These are phyloP conservation scores for Neurospora crassa DNA, from an alignment of 2,329 filamentous ascomycete species.

Conservation along the genomic window DNA sequence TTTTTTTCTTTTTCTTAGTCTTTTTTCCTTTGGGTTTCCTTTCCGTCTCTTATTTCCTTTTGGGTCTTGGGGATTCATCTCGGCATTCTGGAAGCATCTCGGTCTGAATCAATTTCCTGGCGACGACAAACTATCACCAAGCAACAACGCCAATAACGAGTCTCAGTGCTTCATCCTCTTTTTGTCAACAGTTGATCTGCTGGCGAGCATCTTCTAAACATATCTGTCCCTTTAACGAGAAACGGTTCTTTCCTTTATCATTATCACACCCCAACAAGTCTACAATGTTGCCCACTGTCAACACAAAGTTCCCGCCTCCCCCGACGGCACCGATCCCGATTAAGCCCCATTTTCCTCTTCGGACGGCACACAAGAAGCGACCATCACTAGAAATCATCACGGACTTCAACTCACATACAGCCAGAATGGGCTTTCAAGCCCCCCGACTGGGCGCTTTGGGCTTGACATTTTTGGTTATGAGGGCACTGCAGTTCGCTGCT, in stretches of 20 bases:
- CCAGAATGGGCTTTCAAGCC: slow-evolving; percentile 14
- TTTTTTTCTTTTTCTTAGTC: slow-evolving; percentile 1
- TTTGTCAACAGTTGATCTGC: slow-evolving; percentile 16
- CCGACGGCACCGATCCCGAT: slow-evolving; percentile 15
- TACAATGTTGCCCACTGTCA: slow-evolving; percentile 5
- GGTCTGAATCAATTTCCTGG: slow-evolving; percentile 1
- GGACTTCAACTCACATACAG: background rate
- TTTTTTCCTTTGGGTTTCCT: slow-evolving; percentile 4
- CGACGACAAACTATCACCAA: background rate
- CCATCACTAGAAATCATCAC: slow-evolving; percentile 16
- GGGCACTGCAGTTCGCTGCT: slow-evolving; percentile 13
- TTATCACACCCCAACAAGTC: background rate
- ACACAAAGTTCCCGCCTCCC: slow-evolving; percentile 14
- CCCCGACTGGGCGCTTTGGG: slow-evolving; percentile 17
- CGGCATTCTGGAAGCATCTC: slow-evolving; percentile 2
- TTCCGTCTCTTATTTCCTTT: slow-evolving; percentile 4
- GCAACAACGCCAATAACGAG: background rate
- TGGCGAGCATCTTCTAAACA: background rate
- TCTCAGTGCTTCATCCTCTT: background rate
- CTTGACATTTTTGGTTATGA: slow-evolving; percentile 14
- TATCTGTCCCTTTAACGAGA: background rate
- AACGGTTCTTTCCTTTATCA: background rate
- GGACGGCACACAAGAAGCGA: slow-evolving; percentile 15
- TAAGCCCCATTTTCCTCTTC: slow-evolving; percentile 15
- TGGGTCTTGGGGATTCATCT: slow-evolving; percentile 1